Conservation (phyloP, 2,329 filamentous ascomycete genomes). For the Fusarium sp. region DNA sequence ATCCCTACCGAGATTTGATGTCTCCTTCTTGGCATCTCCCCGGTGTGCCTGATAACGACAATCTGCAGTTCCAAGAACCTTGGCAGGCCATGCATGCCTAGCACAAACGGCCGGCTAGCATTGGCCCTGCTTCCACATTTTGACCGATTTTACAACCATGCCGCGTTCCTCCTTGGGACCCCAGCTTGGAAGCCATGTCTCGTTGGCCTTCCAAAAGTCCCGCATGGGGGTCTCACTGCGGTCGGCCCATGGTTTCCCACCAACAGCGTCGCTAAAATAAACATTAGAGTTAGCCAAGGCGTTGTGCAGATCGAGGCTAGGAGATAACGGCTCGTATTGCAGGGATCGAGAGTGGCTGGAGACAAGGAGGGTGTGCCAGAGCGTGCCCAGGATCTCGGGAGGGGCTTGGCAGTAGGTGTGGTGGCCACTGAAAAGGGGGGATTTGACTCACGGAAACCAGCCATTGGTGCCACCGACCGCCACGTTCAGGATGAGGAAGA, state of each 20-base stretch:
- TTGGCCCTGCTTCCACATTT: slow-evolving; percentile 58
- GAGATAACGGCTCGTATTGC: background rate
- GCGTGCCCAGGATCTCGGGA: background rate
- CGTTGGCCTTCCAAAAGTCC: slow-evolving; percentile 55
- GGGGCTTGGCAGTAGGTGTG: background rate
- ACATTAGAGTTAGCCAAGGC: slow-evolving; percentile 22
- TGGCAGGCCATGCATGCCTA: background rate
- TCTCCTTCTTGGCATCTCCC: background rate
- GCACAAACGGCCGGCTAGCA: slow-evolving; percentile 21
- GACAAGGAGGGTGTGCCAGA: background rate
- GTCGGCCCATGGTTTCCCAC: slow-evolving; percentile 59
- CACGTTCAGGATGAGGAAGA: slow-evolving; percentile 63
- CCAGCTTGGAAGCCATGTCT: slow-evolving; percentile 57
- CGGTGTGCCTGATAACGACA: background rate
- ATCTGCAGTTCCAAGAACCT: background rate
- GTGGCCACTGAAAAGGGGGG: background rate
- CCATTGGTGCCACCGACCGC: slow-evolving; percentile 62
- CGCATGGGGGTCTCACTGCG: slow-evolving; percentile 50
- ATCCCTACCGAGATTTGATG: background rate
- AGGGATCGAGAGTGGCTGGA: background rate
- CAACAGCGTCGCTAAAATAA: slow-evolving; percentile 51
- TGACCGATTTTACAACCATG: slow-evolving; percentile 58
- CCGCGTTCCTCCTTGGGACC: slow-evolving; percentile 47
- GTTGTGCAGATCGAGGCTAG: background rate
- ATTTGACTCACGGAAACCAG: slow-evolving; percentile 55